Conservation (phyloP, 2,329 filamentous ascomycete genomes). For the Sarocladiaceae sp. region DNA sequence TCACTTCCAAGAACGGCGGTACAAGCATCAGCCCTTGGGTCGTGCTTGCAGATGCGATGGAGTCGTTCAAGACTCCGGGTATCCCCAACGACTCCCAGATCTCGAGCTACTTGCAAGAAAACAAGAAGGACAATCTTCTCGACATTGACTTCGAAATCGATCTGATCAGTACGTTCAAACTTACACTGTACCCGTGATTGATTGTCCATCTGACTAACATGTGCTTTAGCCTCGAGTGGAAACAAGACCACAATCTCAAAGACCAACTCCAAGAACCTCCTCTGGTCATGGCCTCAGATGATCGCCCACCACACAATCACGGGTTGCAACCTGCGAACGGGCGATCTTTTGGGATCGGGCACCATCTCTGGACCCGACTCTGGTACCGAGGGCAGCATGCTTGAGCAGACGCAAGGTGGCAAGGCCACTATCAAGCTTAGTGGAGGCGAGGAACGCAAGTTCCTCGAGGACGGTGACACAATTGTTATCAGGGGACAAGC, state of each 20-base stretch:
- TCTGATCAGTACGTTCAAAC: conserved; percentile 29
- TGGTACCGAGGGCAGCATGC: conserved; percentile 63
- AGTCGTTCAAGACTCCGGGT: conserved; percentile 13
- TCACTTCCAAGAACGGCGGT: conserved; percentile 53
- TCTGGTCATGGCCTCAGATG: conserved; percentile 84
- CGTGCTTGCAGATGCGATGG: conserved; percentile 23
- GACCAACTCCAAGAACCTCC: conserved; percentile 42
- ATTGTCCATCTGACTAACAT: neutral
- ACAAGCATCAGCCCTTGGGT: conserved; percentile 56
- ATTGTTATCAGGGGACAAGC: conserved; percentile 58
- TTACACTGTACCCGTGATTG: accelerated
- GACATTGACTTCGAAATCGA: conserved; percentile 34
- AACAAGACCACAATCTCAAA: conserved; percentile 27
- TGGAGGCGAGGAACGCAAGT: conserved; percentile 63
- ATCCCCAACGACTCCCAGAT: conserved; percentile 29
- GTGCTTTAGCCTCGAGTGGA: conserved; percentile 23
- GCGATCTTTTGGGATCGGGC: conserved; percentile 73
- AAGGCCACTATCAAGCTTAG: conserved; percentile 59
- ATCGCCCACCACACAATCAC: conserved; percentile 75
- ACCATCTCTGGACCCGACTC: conserved; percentile 65
- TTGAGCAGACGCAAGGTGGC: conserved; percentile 69
- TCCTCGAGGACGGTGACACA: conserved; percentile 71
- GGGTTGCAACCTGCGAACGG: conserved; percentile 69
- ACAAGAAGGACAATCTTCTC: conserved; percentile 29
- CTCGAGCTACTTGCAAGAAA: conserved; percentile 51